phyloP scores from a whole-genome alignment of 2,329 filamentous ascomycete species.

The Botrytis deweyae region DNA sequence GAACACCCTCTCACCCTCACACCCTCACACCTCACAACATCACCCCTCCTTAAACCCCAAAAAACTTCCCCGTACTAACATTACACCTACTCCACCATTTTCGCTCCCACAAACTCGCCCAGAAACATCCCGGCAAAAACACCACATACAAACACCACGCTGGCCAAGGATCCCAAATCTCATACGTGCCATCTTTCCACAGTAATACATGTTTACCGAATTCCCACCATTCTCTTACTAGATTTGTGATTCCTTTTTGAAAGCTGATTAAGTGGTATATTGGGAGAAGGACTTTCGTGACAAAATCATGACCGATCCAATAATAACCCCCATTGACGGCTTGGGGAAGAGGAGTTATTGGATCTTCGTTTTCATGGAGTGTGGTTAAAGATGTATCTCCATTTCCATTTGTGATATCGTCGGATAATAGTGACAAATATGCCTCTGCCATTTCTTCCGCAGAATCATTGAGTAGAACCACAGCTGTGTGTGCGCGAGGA shows the following conservation, averaged over 20 bases:
- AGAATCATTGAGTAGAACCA: conserved; percentile 56
- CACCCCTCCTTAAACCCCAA: conserved; percentile 35
- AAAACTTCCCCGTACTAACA: conserved; percentile 64
- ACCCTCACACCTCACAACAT: neutral
- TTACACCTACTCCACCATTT: conserved; percentile 63
- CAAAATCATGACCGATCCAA: conserved; percentile 67
- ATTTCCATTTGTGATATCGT: conserved; percentile 23
- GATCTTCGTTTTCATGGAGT: conserved; percentile 14
- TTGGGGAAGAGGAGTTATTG: conserved; percentile 33
- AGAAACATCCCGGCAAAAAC: conserved; percentile 55
- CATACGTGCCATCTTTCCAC: conserved; percentile 58
- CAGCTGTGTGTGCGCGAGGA: conserved; percentile 66
- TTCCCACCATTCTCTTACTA: conserved; percentile 31
- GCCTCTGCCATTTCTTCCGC: conserved; percentile 45
- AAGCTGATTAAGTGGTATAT: conserved; percentile 39
- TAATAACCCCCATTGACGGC: conserved; percentile 47
- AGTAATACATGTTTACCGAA: conserved; percentile 45
- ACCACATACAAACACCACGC: conserved; percentile 57
- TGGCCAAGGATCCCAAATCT: conserved; percentile 55
- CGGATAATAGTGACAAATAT: conserved; percentile 52
- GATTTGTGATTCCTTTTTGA: conserved; percentile 30
- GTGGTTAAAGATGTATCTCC: neutral
- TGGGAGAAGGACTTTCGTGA: conserved; percentile 49
- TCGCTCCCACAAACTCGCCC: conserved; percentile 45
- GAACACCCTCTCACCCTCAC: neutral